Evolutionary conservation across 345 rosid species (phyloP).

Genomic region (Mallotus nudiflorus): DNA sequence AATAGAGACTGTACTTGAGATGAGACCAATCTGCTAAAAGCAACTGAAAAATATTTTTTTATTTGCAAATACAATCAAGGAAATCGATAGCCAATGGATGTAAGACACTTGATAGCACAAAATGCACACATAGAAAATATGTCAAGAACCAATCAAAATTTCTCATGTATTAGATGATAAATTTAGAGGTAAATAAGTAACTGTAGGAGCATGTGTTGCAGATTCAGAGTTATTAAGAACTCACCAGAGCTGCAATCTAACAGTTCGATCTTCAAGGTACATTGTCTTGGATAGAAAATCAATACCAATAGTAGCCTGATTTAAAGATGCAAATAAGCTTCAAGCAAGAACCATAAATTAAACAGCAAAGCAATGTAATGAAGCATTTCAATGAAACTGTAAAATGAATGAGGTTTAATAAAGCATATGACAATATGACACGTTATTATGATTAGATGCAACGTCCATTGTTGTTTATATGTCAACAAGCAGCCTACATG

Average conservation of each 20-base stretch:
- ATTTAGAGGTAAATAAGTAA: too few relatives aligned
- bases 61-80: neutral
- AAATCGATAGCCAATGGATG: neutral
- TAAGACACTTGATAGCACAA: neutral
- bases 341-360: neutral
- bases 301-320: slow-evolving; percentile 27
- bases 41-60: neutral
- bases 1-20: neutral
- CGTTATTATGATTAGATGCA: too few relatives aligned
- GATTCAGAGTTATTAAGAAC: slow-evolving; percentile 3
- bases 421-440: too few relatives aligned
- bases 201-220: too few relatives aligned
- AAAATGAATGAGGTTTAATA: too few relatives aligned
- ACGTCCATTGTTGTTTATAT: too few relatives aligned
- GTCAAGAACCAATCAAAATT: too few relatives aligned
- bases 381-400: too few relatives aligned
- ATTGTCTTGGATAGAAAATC: slow-evolving; percentile 29
- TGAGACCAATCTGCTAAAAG: neutral
- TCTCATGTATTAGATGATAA: too few relatives aligned
- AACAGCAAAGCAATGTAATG: neutral
- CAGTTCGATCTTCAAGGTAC: slow-evolving; percentile 30
- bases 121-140: too few relatives aligned
- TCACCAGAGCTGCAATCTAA: slow-evolving; percentile 28
- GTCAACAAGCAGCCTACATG: too few relatives aligned
- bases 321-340: slow-evolving; percentile 2